phyloP scores from a whole-genome alignment of 176 grass and related monocot genomes.

The Paspalum notatum region DNA sequence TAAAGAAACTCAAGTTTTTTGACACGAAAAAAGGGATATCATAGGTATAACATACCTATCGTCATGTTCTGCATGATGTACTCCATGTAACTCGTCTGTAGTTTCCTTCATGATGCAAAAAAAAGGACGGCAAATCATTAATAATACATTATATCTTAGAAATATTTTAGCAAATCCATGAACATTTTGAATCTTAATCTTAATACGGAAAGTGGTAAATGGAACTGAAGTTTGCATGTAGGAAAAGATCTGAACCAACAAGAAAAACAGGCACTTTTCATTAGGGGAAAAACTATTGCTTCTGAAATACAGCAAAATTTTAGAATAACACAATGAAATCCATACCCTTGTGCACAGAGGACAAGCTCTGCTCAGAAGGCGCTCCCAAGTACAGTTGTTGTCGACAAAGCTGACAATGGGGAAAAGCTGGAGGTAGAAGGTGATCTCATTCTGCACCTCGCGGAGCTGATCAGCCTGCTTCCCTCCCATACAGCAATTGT shows the following conservation, averaged over 20 bases:
- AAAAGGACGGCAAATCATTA: background rate
- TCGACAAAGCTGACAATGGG: conserved; percentile 73
- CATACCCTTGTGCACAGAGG: conserved; percentile 19
- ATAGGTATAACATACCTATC: background rate
- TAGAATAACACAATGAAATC: background rate
- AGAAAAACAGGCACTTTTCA: background rate
- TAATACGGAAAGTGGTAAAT: background rate
- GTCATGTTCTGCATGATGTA: background rate
- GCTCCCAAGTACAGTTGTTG: conserved; percentile 48
- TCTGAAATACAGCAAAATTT: background rate
- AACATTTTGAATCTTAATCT: background rate
- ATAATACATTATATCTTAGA: background rate
- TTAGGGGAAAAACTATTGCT: background rate
- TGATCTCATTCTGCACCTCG: conserved; percentile 71
- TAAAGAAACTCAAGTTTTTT: background rate
- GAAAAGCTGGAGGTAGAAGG: conserved; percentile 70
- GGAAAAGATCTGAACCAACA: background rate
- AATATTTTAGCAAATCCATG: background rate
- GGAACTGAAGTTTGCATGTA: background rate
- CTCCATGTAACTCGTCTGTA: background rate
- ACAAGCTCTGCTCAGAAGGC: conserved; percentile 1
- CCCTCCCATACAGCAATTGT: conserved; percentile 59
- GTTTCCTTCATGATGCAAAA: conserved; percentile 5
- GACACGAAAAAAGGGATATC: background rate
- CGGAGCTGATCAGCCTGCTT: conserved; percentile 52